Evolutionary conservation across 208 protist species (phyloP).

Genomic region (Leishmania braziliensis): DNA sequence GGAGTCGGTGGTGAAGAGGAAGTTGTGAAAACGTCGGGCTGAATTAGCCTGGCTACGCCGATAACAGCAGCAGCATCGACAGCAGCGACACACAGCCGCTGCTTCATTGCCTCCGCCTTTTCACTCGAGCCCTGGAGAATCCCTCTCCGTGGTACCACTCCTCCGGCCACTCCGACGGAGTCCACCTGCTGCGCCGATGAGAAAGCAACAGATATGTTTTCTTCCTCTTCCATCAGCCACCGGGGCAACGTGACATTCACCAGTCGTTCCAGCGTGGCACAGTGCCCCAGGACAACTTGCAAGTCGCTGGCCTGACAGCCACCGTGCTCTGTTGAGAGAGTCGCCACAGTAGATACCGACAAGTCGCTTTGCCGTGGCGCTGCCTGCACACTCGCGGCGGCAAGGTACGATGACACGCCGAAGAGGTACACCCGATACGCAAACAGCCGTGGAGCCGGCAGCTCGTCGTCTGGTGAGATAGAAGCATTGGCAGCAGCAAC

Average conservation of each 20-base stretch:
- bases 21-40: not conserved
- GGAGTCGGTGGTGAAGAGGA: not conserved
- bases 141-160: too few species aligned
- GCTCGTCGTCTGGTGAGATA: not conserved
- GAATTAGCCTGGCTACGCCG: not conserved
- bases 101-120: slow-evolving; percentile 10
- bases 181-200: not conserved
- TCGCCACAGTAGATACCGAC: not conserved
- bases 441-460: slow-evolving; percentile 7
- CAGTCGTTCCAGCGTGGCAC: slow-evolving; percentile 12
- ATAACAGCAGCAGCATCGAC: slow-evolving; percentile 27
- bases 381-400: not conserved
- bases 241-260: slow-evolving; percentile 8
- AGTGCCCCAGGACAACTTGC: slow-evolving; percentile 4
- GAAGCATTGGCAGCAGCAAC: not conserved
- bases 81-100: slow-evolving; percentile 26
- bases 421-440: slow-evolving; percentile 32
- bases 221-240: slow-evolving; percentile 25
- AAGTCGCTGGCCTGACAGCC: not conserved
- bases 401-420: slow-evolving; percentile 26
- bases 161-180: too few species aligned
- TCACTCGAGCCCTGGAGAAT: not conserved
- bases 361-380: not conserved
- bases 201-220: not conserved
- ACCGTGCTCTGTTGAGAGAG: not conserved